Conservation (phyloP, 2,329 filamentous ascomycete species). For the Epicoccum sorghinum region DNA sequence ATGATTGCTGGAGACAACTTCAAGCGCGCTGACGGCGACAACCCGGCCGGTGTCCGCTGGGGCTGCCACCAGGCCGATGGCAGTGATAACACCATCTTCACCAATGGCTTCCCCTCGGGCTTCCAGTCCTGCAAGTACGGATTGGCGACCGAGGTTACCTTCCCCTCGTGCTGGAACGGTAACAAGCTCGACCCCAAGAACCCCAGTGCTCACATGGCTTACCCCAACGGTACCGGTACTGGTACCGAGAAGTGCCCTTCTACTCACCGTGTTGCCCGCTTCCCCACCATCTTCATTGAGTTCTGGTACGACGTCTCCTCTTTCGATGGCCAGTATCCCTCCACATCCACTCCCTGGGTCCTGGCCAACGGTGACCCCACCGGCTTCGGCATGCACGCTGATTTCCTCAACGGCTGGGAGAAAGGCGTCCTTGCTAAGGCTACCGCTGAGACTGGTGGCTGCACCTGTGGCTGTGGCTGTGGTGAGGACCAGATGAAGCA, state of each 20-base stretch:
- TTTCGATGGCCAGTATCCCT: slow-evolving; percentile 42
- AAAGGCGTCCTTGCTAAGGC: slow-evolving; percentile 46
- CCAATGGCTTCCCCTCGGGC: slow-evolving; percentile 44
- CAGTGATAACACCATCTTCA: slow-evolving; percentile 31
- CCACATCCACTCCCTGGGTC: slow-evolving; percentile 41
- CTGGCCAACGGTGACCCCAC: slow-evolving; percentile 47
- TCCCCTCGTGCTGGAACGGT: slow-evolving; percentile 49
- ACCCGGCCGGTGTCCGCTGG: slow-evolving; percentile 42
- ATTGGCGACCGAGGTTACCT: slow-evolving; percentile 44
- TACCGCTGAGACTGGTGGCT: slow-evolving; percentile 39
- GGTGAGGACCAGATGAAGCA: slow-evolving; percentile 43
- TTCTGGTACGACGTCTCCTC: slow-evolving; percentile 47
- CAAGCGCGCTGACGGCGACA: slow-evolving; percentile 38
- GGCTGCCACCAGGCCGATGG: slow-evolving; percentile 37
- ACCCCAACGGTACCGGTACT: slow-evolving; percentile 37
- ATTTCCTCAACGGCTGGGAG: slow-evolving; percentile 48
- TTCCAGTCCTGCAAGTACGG: slow-evolving; percentile 47
- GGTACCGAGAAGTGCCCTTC: slow-evolving; percentile 44
- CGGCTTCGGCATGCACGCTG: slow-evolving; percentile 46
- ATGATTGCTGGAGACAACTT: slow-evolving; percentile 46
- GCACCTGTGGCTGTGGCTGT: slow-evolving; percentile 48
- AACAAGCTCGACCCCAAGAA: slow-evolving; percentile 39
- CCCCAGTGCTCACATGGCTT: slow-evolving; percentile 48
- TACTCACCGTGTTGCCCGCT: slow-evolving; percentile 38
- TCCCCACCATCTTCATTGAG: slow-evolving; percentile 49